A percentile compares a stretch with the other conserved stretches of the same genome.
These are phyloP conservation scores for Rhodamnia rubescens DNA, from an alignment of 345 rosid genomes.

Conservation along the genomic window DNA sequence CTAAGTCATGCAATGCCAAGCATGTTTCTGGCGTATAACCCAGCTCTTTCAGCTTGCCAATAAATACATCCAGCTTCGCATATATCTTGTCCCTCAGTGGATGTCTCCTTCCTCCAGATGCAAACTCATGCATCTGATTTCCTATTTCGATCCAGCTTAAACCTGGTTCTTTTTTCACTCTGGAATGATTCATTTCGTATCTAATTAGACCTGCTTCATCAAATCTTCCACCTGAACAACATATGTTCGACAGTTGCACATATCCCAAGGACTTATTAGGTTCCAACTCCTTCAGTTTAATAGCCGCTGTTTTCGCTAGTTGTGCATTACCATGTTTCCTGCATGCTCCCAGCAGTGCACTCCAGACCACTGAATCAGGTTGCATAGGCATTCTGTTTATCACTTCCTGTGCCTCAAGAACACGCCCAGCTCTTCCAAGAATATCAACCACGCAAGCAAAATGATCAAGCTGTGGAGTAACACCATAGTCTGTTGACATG, in stretches of 20 bases:
- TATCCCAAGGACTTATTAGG: conserved; percentile 59
- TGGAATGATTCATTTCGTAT: conserved; percentile 50
- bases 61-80: conserved; percentile 29
- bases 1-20: conserved; percentile 54
- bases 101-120: conserved; percentile 60
- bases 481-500: conserved; percentile 37
- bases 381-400: conserved; percentile 60
- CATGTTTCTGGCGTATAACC: conserved; percentile 73
- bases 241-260: conserved; percentile 76
- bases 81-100: conserved; percentile 48
- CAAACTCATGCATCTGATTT: conserved; percentile 56
- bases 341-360: conserved; percentile 74
- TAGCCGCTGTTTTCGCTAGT: conserved; percentile 53
- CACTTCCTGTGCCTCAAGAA: conserved; percentile 52
- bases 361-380: conserved; percentile 82
- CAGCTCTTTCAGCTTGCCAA: conserved; percentile 47
- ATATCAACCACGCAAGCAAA: conserved; percentile 78
- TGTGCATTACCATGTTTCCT: conserved; percentile 61
- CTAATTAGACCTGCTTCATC: conserved; percentile 49
- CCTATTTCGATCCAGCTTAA: conserved; percentile 80
- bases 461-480: conserved; percentile 64
- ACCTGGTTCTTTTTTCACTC: conserved; percentile 76
- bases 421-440: conserved; percentile 71
- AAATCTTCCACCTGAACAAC: conserved; percentile 57
- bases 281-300: conserved; percentile 45